Evolutionary conservation across 2,329 filamentous ascomycete species (phyloP), one percentile per base, ranked within the genome.

Genomic region (Alternaria arborescens): DNA sequence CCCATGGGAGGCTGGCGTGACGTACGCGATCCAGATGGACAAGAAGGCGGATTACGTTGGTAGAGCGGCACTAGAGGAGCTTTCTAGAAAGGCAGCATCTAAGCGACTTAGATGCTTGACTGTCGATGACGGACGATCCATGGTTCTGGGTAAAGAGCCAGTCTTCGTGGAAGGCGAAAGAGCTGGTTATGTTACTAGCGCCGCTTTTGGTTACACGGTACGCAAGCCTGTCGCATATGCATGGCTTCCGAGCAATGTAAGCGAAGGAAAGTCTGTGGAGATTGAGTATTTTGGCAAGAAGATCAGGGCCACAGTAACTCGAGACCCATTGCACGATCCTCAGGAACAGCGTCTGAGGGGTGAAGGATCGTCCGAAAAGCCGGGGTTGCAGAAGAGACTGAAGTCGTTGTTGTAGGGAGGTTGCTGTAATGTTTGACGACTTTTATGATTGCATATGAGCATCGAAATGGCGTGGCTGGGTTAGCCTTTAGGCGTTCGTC

Each of bases 141-240:
- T 89, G 64, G 81, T 88, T 0, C 73, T 89, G 1, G 87, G 87
- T 6, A 89, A 89, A 68, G 87, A 89, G 70, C 87, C 88, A 0
- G 85, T 89, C 0, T 88, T 83, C 55, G 64, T 80, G 14, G 71
- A 82, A 3, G 82, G 81, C 8, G 74, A 81, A 55, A 65, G 82
- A 0, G 79, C 78, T 1, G 87, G 88, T 0, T 89, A 89, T 62
- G 80, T 89, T 26, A 88, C 86, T 2, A 89, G 82, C 52, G 83
- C 87, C 1, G 86, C 84, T 0, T 89, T 88, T 67, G 87, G 85
- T 0, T 89, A 86, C 67, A 86, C 84, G 0, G 71, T 89, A 10
- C 75, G 85, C 26, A 87, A 85, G 72, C 87, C 87, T 0, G 79
- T 89, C 12, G 87, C 86, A 0, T 89, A 86, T 70, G 83, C 86